These are phyloP conservation scores for Aegilops bicornis DNA, from an alignment of 176 grass and related monocot species.

Conservation along the genomic window DNA sequence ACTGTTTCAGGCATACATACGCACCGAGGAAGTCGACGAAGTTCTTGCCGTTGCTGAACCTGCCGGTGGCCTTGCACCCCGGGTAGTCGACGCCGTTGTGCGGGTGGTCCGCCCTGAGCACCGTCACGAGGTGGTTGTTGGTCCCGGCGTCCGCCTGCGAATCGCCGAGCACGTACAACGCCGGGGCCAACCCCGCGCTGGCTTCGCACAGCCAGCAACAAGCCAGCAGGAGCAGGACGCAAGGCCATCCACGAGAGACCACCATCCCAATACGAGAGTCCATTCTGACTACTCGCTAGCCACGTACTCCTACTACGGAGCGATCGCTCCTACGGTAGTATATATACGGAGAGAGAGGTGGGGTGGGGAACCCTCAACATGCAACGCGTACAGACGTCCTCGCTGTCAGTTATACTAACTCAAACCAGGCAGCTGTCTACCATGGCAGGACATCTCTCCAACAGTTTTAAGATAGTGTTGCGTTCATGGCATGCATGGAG, in stretches of 20 bases:
- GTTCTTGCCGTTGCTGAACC: slow-evolving; percentile 77
- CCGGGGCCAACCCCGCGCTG: slow-evolving; percentile 6
- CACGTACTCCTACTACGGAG: not conserved
- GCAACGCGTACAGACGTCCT: not conserved
- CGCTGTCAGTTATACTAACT: not conserved
- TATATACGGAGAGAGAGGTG: not conserved
- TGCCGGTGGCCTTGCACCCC: slow-evolving; percentile 47
- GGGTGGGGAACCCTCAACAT: not conserved
- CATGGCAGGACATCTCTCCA: not conserved
- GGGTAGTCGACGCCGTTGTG: slow-evolving; percentile 75
- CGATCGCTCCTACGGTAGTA: not conserved
- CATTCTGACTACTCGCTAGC: not conserved
- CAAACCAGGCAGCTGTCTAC: not conserved
- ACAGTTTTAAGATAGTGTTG: not conserved
- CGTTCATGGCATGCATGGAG: not conserved
- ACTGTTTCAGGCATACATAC: not conserved
- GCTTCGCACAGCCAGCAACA: not conserved
- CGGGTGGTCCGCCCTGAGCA: slow-evolving; percentile 51
- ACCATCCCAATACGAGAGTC: not conserved
- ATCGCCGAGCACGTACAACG: slow-evolving; percentile 75
- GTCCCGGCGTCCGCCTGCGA: slow-evolving; percentile 72
- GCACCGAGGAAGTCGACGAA: slow-evolving; percentile 65
- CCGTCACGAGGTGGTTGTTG: slow-evolving; percentile 55
- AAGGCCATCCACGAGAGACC: not conserved
- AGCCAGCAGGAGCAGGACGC: not conserved